These are phyloP conservation scores for Fusarium praegraminearum DNA, from an alignment of 2,329 filamentous ascomycete species.

Conservation along the genomic window DNA sequence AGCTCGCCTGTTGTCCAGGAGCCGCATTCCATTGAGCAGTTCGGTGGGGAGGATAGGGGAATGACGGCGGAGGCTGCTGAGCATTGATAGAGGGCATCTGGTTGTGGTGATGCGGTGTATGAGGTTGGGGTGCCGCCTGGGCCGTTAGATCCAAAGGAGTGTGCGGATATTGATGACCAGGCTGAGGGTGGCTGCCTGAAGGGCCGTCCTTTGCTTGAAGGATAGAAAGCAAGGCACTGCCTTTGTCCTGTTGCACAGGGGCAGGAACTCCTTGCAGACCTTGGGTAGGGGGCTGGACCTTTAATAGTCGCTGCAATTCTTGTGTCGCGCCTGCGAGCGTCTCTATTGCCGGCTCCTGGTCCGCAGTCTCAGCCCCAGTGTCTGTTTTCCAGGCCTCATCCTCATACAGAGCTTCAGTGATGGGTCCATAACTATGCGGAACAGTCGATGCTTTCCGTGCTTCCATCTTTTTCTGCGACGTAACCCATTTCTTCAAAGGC, in stretches of 20 bases:
- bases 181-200: constrained; percentile 29
- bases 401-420: constrained; percentile 70
- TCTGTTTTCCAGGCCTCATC: constrained; percentile 66
- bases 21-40: constrained; percentile 32
- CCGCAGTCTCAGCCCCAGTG: constrained; percentile 47
- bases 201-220: constrained; percentile 56
- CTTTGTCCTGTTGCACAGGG: constrained; percentile 57
- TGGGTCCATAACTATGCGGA: constrained; percentile 56
- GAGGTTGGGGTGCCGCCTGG: constrained; percentile 63
- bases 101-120: constrained; percentile 67
- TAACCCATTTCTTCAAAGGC: constrained; percentile 89
- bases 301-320: constrained; percentile 67
- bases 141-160: constrained; percentile 68
- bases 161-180: constrained; percentile 54
- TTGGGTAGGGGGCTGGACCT: constrained; percentile 66
- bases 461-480: constrained; percentile 83
- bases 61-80: constrained; percentile 51
- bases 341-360: constrained; percentile 56
- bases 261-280: constrained; percentile 55
- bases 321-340: constrained; percentile 64
- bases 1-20: constrained; percentile 26
- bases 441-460: constrained; percentile 59
- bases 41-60: constrained; percentile 45
- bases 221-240: constrained; percentile 65
- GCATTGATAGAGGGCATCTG: constrained; percentile 52